Evolutionary conservation across 108 stramenopile genomes (phyloP).

Genomic region (Mayamaea pseudoterrestris): DNA sequence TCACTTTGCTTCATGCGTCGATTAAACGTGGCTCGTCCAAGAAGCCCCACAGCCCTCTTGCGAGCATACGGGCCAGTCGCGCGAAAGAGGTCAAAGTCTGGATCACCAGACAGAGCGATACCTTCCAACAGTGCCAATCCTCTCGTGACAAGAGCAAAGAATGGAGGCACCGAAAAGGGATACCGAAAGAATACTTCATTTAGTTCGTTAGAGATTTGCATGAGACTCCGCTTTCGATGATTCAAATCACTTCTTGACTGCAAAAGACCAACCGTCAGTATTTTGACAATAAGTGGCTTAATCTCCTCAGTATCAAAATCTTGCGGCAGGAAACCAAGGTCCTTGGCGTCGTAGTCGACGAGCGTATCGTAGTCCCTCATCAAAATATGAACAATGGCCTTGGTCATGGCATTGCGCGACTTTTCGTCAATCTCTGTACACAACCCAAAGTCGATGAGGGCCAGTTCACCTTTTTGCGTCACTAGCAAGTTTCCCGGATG

Average conservation of each 20-base stretch:
- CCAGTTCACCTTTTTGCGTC: conserved; percentile 37
- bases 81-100: conserved; percentile 84
- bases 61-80: conserved; percentile 77
- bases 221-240: conserved; percentile 57
- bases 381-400: conserved; percentile 75
- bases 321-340: conserved; percentile 72
- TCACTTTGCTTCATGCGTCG: background rate
- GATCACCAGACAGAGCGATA: conserved; percentile 78
- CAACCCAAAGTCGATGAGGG: conserved; percentile 83
- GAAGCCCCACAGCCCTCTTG: conserved; percentile 23
- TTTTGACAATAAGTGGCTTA: conserved; percentile 55
- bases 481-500: conserved; percentile 63
- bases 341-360: conserved; percentile 57
- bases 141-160: conserved; percentile 85
- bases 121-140: conserved; percentile 85
- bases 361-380: conserved; percentile 70
- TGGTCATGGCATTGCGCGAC: conserved; percentile 57
- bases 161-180: conserved; percentile 83
- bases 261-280: conserved; percentile 64
- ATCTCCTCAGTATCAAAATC: conserved; percentile 71
- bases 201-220: conserved; percentile 76
- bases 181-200: conserved; percentile 84
- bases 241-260: conserved; percentile 64
- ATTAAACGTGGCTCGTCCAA: conserved; percentile 1
- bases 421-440: conserved; percentile 48